These are phyloP conservation scores for Colletotrichum orchidophilum DNA, from an alignment of 2,329 filamentous ascomycete genomes.

Conservation along the genomic window DNA sequence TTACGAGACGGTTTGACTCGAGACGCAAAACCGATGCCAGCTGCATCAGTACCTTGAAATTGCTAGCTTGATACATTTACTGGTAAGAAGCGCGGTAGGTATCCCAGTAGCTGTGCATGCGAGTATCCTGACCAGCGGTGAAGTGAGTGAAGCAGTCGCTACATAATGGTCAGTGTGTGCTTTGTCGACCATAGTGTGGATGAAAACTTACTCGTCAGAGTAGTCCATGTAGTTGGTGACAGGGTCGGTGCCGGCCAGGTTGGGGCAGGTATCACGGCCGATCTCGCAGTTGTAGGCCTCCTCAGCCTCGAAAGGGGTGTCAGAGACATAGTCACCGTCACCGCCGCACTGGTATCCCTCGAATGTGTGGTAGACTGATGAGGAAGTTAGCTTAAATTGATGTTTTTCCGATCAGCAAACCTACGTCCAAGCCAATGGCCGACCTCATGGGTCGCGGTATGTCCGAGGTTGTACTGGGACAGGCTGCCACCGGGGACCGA, in stretches of 20 bases:
- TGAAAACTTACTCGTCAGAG: constrained; percentile 49
- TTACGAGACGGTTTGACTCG: neutral
- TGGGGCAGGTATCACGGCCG: constrained; percentile 48
- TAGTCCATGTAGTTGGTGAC: constrained; percentile 53
- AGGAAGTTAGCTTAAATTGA: neutral
- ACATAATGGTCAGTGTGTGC: constrained; percentile 35
- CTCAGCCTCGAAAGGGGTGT: constrained; percentile 51
- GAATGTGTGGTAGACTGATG: constrained; percentile 57
- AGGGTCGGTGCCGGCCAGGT: constrained; percentile 43
- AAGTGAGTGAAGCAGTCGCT: constrained; percentile 57
- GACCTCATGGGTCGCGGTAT: constrained; percentile 52
- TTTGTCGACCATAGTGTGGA: neutral
- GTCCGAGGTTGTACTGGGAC: constrained; percentile 46
- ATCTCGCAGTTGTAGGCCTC: constrained; percentile 46
- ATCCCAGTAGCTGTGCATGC: constrained; percentile 44
- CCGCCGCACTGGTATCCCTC: constrained; percentile 49
- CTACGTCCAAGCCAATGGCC: constrained; percentile 57
- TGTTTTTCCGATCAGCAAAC: neutral
- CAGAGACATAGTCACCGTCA: constrained; percentile 49
- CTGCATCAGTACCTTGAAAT: neutral
- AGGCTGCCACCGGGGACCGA: constrained; percentile 49
- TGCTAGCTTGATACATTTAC: neutral
- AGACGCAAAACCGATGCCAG: neutral
- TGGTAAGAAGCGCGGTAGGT: constrained; percentile 39
- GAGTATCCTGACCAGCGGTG: constrained; percentile 50